phyloP scores from a whole-genome alignment of 140 eudicot species.

The Stevia rebaudiana region DNA sequence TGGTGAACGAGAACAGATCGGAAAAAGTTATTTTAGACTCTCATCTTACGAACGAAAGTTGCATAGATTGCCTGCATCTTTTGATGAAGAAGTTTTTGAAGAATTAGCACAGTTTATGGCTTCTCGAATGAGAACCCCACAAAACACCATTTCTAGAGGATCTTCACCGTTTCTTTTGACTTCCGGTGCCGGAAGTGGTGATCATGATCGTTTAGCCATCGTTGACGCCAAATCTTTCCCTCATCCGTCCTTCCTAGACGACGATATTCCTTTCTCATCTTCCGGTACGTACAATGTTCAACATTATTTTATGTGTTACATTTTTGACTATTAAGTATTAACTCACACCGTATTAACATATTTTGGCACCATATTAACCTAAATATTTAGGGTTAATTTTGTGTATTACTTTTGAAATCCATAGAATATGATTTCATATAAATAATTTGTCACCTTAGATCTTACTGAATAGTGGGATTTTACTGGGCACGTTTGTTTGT shows the following conservation, averaged over 20 bases:
- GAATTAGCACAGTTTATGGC: slow-evolving; percentile 76
- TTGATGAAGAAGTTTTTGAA: slow-evolving; percentile 75
- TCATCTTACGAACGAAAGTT: slow-evolving; percentile 65
- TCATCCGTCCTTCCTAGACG: slow-evolving; percentile 1
- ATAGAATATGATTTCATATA: too few relatives aligned
- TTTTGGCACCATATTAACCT: too few relatives aligned
- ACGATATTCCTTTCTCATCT: slow-evolving; percentile 30
- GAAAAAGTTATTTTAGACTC: slow-evolving; percentile 65
- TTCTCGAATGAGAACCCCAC: slow-evolving; percentile 50
- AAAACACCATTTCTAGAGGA: slow-evolving; percentile 14
- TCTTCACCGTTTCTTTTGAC: slow-evolving; percentile 17
- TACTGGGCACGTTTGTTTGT: too few relatives aligned
- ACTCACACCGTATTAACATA: too few relatives aligned
- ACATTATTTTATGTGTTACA: not conserved
- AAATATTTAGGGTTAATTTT: too few relatives aligned
- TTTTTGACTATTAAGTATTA: too few relatives aligned
- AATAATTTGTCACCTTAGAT: too few relatives aligned
- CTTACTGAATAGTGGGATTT: too few relatives aligned
- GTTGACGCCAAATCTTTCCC: slow-evolving; percentile 40
- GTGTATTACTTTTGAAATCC: too few relatives aligned
- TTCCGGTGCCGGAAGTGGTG: not conserved
- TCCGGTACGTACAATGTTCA: slow-evolving; percentile 25
- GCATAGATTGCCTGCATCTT: slow-evolving; percentile 67
- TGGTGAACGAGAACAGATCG: slow-evolving; percentile 47
- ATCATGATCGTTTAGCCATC: slow-evolving; percentile 38